phyloP scores from a whole-genome alignment of 31 red algal genomes.

The Odonthalia washingtoniensis region DNA sequence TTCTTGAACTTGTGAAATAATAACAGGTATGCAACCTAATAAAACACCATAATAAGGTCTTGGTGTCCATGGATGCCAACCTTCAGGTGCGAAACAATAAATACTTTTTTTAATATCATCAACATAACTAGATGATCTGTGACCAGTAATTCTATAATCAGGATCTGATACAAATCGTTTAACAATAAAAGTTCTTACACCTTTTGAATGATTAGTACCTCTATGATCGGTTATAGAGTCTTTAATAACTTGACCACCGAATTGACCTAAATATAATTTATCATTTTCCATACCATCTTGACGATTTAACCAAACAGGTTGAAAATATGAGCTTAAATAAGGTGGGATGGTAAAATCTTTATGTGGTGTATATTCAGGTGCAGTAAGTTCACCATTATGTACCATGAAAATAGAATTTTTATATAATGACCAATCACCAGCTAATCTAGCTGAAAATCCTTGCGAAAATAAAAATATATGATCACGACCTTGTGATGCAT shows the following conservation, averaged over 20 bases:
- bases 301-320: constrained; percentile 18
- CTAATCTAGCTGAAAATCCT: constrained; percentile 69
- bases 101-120: constrained; percentile 60
- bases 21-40: constrained; percentile 78
- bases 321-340: constrained; percentile 59
- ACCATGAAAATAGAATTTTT: constrained; percentile 71
- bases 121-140: constrained; percentile 59
- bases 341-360: constrained; percentile 85
- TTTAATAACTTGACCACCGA: constrained; percentile 73
- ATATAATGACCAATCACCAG: constrained; percentile 71
- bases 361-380: constrained; percentile 70
- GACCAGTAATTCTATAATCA: constrained; percentile 75
- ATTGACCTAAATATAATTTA: constrained; percentile 51
- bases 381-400: constrained; percentile 79
- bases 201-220: constrained; percentile 78
- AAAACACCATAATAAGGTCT: constrained; percentile 76
- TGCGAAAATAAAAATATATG: constrained; percentile 83
- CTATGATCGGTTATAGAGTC: constrained; percentile 65
- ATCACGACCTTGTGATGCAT: constrained; percentile 73
- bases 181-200: constrained; percentile 61
- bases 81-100: constrained; percentile 82
- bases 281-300: background rate
- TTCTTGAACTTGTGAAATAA: constrained; percentile 75
- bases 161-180: constrained; percentile 25
- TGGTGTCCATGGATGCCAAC: constrained; percentile 89